Percentiles rank a stretch among this genome's conserved stretches.
These are phyloP conservation scores for Lichtheimia corymbifera DNA, from an alignment of 371 early-diverging fungal species.

Conservation along the genomic window DNA sequence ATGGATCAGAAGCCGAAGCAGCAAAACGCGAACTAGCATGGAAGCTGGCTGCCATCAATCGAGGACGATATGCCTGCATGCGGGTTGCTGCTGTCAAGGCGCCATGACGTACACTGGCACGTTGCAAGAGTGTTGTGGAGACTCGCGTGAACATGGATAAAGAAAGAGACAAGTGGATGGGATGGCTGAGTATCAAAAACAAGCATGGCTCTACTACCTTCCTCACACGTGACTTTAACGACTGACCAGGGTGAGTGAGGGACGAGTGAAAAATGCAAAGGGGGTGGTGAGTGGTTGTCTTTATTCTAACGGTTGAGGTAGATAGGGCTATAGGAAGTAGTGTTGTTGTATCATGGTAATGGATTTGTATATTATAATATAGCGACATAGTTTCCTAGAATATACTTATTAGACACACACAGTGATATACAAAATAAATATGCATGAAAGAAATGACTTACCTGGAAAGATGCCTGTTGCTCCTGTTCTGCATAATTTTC, in stretches of 20 bases:
- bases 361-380: background rate
- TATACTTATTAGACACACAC: too few species aligned
- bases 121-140: background rate
- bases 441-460: slow-evolving; percentile 16
- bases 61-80: background rate
- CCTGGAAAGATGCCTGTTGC: slow-evolving; percentile 72
- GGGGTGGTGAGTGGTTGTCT: slow-evolving; percentile 1
- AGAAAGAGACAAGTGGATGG: background rate
- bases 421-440: too few species aligned
- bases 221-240: background rate
- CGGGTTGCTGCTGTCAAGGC: background rate
- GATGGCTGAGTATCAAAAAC: too few species aligned
- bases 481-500: slow-evolving; percentile 45
- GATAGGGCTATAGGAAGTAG: background rate
- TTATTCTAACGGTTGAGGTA: background rate
- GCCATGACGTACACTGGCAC: background rate
- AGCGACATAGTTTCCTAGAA: background rate
- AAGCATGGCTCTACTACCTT: background rate
- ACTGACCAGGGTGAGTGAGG: background rate
- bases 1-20: slow-evolving; percentile 5
- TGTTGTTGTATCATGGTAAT: background rate
- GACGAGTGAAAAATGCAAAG: background rate
- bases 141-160: background rate
- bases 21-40: background rate
- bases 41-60: background rate